A percentile compares a stretch with the other conserved stretches of the same genome.
Conservation (phyloP, 192 early-diverging fungal genomes). For the Lobosporangium transversale region DNA sequence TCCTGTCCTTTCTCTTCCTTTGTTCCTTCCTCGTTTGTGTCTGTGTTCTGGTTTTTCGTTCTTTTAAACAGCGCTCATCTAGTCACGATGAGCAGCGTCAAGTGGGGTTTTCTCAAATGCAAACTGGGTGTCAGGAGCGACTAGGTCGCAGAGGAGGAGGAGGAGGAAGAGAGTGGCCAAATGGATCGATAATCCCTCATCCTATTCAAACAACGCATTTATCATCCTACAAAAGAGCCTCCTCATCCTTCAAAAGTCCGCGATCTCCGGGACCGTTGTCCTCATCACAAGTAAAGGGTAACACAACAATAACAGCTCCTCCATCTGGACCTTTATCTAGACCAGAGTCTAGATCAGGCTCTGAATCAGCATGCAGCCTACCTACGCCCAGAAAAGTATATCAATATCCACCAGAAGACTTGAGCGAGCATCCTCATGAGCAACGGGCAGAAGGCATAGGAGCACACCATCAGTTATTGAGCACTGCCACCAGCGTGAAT, state of each 20-base stretch:
- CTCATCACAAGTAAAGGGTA: background rate
- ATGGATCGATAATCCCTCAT: constrained; percentile 2
- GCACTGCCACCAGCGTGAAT: too few species aligned
- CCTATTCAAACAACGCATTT: constrained; percentile 4
- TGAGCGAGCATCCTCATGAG: constrained; percentile 1
- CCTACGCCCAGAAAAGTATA: background rate
- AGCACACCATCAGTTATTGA: too few species aligned
- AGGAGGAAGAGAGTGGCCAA: background rate
- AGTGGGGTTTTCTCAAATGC: constrained; percentile 1
- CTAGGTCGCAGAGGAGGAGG: too few species aligned
- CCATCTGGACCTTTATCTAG: constrained; percentile 17
- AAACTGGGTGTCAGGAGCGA: constrained; percentile 8
- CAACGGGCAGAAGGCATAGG: background rate
- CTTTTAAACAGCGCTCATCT: constrained; percentile 27
- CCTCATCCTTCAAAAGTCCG: constrained; percentile 13
- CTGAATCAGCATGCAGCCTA: constrained; percentile 6
- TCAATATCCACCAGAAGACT: constrained; percentile 6
- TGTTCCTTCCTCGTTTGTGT: background rate
- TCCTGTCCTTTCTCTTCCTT: background rate
- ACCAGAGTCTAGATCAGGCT: constrained; percentile 22
- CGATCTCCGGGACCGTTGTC: background rate
- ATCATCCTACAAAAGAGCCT: background rate
- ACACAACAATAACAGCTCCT: background rate
- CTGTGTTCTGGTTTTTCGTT: background rate
- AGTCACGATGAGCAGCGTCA: constrained; percentile 10